Conservation (phyloP, 768 basidiomycete species). For the Tulasnella sp. region DNA sequence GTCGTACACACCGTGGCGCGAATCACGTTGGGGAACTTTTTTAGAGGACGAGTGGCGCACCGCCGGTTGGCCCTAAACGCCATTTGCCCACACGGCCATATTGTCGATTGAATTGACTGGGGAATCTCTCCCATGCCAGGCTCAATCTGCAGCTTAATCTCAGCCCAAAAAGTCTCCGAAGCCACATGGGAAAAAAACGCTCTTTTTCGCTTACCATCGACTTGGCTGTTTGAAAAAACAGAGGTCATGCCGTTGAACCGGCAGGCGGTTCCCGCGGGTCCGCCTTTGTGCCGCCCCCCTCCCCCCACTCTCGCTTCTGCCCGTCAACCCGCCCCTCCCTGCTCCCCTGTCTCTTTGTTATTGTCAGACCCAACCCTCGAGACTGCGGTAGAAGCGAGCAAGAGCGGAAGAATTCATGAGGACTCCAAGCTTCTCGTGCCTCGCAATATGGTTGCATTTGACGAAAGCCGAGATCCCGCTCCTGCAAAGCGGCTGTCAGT, state of each 20-base stretch:
- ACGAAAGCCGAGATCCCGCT: neutral
- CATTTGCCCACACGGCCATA: neutral
- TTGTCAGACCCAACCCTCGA: neutral
- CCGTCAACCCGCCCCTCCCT: neutral
- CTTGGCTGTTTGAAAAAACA: neutral
- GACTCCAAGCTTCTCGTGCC: too few relatives aligned
- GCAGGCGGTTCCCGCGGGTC: neutral
- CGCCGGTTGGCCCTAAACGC: too few relatives aligned
- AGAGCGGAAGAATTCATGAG: too few relatives aligned
- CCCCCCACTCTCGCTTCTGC: neutral
- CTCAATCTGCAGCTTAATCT: neutral
- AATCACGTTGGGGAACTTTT: too few relatives aligned
- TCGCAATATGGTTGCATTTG: neutral
- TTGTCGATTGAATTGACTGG: neutral
- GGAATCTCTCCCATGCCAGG: neutral
- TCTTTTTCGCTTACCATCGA: neutral
- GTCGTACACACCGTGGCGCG: neutral
- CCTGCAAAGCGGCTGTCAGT: neutral
- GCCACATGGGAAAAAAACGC: neutral
- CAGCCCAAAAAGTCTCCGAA: neutral
- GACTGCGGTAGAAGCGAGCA: too few relatives aligned
- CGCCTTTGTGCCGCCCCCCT: neutral
- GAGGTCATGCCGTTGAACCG: neutral
- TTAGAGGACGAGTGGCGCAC: neutral
- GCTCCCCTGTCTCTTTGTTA: conserved; percentile 2